These are phyloP conservation scores for Margaritispora aquatica DNA, from an alignment of 495 filamentous ascomycete genomes.

Conservation along the genomic window DNA sequence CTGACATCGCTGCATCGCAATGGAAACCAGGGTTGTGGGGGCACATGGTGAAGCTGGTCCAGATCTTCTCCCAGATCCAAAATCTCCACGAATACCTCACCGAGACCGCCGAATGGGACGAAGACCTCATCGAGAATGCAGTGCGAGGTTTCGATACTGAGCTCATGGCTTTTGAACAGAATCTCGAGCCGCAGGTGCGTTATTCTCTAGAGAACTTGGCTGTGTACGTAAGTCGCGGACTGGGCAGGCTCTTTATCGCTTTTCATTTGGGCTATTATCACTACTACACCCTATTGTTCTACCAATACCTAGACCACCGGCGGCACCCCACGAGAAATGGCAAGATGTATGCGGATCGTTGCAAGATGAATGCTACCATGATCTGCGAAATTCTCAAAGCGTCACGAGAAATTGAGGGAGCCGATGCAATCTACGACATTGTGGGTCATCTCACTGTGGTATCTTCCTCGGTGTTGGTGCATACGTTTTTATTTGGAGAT, in stretches of 20 bases:
- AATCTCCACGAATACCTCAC: conserved; percentile 4
- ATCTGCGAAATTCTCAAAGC: conserved; percentile 23
- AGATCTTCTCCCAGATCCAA: conserved; percentile 9
- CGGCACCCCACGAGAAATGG: background rate
- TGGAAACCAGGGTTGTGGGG: conserved; percentile 13
- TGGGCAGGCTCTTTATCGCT: conserved; percentile 25
- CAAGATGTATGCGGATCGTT: conserved; percentile 21
- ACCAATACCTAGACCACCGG: conserved; percentile 22
- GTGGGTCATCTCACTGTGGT: conserved; percentile 29
- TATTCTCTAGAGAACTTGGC: background rate
- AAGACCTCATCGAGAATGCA: conserved; percentile 12
- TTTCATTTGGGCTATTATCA: conserved; percentile 30
- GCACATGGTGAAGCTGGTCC: conserved; percentile 9
- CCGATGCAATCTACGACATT: conserved; percentile 27
- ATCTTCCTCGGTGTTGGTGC: conserved; percentile 26
- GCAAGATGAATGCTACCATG: conserved; percentile 24
- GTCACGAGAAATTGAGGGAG: conserved; percentile 10
- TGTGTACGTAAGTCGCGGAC: conserved; percentile 3
- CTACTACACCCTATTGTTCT: conserved; percentile 27
- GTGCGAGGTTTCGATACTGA: conserved; percentile 1
- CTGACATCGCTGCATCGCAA: background rate
- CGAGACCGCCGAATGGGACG: background rate
- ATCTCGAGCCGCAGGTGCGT: conserved; percentile 14
- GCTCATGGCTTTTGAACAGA: conserved; percentile 18
- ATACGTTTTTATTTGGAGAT: conserved; percentile 27